Conservation (phyloP, 2,329 filamentous ascomycete genomes). For the Fusarium sp. region DNA sequence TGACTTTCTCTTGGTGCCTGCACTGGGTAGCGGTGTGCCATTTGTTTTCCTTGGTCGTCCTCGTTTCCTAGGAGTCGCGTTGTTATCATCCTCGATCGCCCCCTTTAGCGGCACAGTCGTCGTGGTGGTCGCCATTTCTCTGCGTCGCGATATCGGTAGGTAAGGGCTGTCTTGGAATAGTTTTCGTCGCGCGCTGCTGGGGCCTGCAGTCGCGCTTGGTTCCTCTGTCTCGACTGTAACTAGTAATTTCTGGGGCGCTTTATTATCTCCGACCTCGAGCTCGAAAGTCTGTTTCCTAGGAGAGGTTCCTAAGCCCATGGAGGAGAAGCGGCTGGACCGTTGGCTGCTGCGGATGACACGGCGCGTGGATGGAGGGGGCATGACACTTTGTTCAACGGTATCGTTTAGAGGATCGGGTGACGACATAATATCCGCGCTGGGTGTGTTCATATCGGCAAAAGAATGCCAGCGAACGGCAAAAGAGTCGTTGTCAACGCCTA, state of each 20-base stretch:
- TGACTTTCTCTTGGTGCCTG: conserved; percentile 55
- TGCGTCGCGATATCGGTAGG: conserved; percentile 47
- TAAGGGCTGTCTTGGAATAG: conserved; percentile 57
- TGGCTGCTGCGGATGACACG: conserved; percentile 59
- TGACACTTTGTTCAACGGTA: conserved; percentile 44
- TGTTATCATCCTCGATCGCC: conserved; percentile 48
- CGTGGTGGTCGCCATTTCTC: conserved; percentile 56
- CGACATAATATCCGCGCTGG: conserved; percentile 56
- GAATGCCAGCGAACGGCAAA: conserved; percentile 50
- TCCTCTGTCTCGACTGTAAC: conserved; percentile 65
- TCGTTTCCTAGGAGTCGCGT: conserved; percentile 52
- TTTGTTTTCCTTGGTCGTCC: conserved; percentile 60
- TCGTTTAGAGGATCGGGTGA: conserved; percentile 63
- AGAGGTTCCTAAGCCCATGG: conserved; percentile 49
- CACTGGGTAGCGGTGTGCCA: conserved; percentile 60
- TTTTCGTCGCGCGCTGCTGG: conserved; percentile 49
- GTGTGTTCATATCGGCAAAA: conserved; percentile 48
- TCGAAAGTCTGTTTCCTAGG: conserved; percentile 67
- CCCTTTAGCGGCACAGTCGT: conserved; percentile 60
- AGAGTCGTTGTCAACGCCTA: conserved; percentile 38
- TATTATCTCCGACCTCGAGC: conserved; percentile 62
- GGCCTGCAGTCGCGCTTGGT: conserved; percentile 47
- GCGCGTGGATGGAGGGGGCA: conserved; percentile 50
- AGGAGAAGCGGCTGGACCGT: conserved; percentile 50
- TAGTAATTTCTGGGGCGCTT: conserved; percentile 60